Base-by-base conservation (phyloP, 169 alveolate genomes). In the Eimeria falciformis region DNA sequence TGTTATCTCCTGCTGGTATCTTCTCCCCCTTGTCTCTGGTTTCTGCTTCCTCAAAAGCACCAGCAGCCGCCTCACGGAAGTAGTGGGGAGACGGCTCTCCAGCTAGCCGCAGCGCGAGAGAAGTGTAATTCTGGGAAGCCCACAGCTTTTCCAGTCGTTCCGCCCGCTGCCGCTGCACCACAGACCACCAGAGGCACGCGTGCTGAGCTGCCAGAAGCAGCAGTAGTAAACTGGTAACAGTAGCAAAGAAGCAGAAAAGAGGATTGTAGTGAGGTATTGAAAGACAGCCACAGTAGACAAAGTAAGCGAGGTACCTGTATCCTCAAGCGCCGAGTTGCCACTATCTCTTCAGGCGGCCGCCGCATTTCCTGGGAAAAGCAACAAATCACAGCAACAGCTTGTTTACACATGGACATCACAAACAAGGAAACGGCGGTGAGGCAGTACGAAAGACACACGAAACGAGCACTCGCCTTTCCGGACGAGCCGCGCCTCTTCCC, bases 1-100 rank as follows among this genome's bases (percentile, higher is more conserved):
- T 7, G 14, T n/a, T n/a, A n/a, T n/a, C 71, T 68, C 18, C 79
- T 68, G 79, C 46, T 68, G 79, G 37, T 29, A 5, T 21, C 71
- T 7, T 11, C 27, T n/a, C 71, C 21, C 27, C 71, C 9, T 9
- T 14, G 21, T 14, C 18, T 9, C 62, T 14, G n/a, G 71, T 5
- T 27, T 9, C 29, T 27, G 71, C 21, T 7, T 9, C 71, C 25
- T 21, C 79, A 29, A 46, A 40, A 68, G 79, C 79, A 27, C 37
- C 79, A 27, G 79, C 40, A 25, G 79, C 45, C 7, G 40, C 46
- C 7, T n/a, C 79, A 3, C 37, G 21, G 46, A 68, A 25, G 79
- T 68, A 68, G 9, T 46, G 79, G 18, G 79, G 79, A 25, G n/a
- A 40, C 18, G 43, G n/a, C 79, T 68, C 79, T 29, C 79, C 79